These are phyloP conservation scores for Fomitopsis palustris DNA, from an alignment of 1,284 basidiomycete genomes.

Conservation along the genomic window DNA sequence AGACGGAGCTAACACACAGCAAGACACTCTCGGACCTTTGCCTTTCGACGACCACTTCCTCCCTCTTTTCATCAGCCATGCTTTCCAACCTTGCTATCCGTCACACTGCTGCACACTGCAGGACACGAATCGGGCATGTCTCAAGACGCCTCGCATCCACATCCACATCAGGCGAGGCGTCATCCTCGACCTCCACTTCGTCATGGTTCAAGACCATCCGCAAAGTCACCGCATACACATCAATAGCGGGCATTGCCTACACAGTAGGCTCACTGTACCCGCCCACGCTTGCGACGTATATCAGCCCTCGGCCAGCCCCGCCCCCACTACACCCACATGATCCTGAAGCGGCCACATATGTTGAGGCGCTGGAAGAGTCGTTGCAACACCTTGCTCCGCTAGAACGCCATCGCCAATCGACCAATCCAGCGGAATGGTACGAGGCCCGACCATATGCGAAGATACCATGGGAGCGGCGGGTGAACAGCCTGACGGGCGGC, in stretches of 20 bases:
- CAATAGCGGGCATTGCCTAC: conserved; percentile 35
- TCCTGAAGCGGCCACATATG: conserved; percentile 58
- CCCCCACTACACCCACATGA: conserved; percentile 63
- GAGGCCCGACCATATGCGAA: conserved; percentile 75
- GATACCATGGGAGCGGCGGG: conserved; percentile 65
- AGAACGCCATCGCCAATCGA: conserved; percentile 41
- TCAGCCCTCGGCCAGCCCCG: conserved; percentile 73
- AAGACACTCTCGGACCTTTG: not conserved
- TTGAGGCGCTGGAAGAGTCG: conserved; percentile 59
- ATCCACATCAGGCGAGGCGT: conserved; percentile 15
- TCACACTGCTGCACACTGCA: not conserved
- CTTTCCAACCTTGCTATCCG: not conserved
- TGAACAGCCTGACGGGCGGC: conserved; percentile 83
- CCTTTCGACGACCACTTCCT: not conserved
- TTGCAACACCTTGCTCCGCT: conserved; percentile 69
- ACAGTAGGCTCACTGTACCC: conserved; percentile 62
- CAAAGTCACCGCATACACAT: conserved; percentile 13
- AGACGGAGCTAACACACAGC: too few species aligned
- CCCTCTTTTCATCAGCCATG: not conserved
- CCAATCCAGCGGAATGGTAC: conserved; percentile 62
- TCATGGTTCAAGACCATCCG: conserved; percentile 14
- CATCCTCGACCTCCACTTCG: conserved; percentile 10
- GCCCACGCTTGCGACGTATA: conserved; percentile 52
- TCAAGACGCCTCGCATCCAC: conserved; percentile 16
- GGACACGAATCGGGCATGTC: not conserved